phyloP scores from a whole-genome alignment of 345 rosid genomes.

The Hibiscus trionum region DNA sequence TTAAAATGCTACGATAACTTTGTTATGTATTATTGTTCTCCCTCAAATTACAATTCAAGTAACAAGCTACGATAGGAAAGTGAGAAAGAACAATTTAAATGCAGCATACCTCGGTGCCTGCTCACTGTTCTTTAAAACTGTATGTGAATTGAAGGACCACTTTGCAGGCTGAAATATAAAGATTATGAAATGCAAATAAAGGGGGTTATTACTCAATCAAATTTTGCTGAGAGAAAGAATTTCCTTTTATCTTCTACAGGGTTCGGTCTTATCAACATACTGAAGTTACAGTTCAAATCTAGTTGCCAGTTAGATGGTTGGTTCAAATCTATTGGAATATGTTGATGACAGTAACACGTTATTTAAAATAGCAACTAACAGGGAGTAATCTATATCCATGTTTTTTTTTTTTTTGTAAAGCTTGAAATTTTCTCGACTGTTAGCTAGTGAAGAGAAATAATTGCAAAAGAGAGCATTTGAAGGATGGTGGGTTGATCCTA shows the following conservation, averaged over 20 bases:
- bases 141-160: constrained; percentile 84
- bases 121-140: constrained; percentile 71
- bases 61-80: background rate
- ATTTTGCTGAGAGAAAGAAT: background rate
- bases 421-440: background rate
- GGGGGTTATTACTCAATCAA: constrained; percentile 10
- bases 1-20: background rate
- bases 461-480: background rate
- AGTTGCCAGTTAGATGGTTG: background rate
- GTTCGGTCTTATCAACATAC: background rate
- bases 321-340: background rate
- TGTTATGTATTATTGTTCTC: background rate
- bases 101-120: constrained; percentile 72
- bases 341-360: background rate
- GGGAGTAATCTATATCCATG: background rate
- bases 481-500: background rate
- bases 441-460: background rate
- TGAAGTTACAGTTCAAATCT: background rate
- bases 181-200: constrained; percentile 10
- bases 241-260: background rate
- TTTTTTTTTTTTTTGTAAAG: background rate
- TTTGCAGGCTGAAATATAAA: constrained; percentile 58
- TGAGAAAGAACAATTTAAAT: too few species aligned
- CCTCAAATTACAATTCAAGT: background rate
- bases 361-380: background rate